phyloP scores from a whole-genome alignment of 139 green algal genomes.

The Chlorella sp. region DNA sequence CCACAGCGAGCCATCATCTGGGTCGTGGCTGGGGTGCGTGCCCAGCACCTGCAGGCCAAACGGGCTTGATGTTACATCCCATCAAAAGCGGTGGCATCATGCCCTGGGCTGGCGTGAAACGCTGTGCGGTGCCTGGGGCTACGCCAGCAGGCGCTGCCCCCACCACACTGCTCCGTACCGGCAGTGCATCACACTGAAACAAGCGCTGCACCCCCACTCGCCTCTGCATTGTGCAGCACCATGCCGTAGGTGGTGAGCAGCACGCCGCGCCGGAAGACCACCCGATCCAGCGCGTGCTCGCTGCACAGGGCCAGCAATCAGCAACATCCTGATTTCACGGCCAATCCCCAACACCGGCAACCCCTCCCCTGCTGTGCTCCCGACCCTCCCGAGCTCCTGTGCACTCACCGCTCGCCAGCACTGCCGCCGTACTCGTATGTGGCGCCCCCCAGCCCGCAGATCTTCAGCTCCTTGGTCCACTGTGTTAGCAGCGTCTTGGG shows the following conservation, averaged over 20 bases:
- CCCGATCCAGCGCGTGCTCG: constrained; percentile 36
- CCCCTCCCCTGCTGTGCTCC: too few species aligned
- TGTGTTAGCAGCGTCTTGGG: constrained; percentile 90
- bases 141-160: too few species aligned
- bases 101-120: too few species aligned
- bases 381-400: too few species aligned
- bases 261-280: constrained; percentile 62
- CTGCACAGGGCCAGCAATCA: constrained; percentile 29
- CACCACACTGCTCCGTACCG: too few species aligned
- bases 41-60: constrained; percentile 44
- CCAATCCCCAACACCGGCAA: too few species aligned
- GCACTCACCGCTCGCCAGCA: constrained; percentile 24
- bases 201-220: too few species aligned
- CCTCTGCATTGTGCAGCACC: constrained; percentile 81
- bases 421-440: constrained; percentile 49
- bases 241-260: constrained; percentile 94
- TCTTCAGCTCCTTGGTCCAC: constrained; percentile 88
- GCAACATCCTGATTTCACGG: too few species aligned
- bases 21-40: constrained; percentile 44
- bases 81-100: too few species aligned
- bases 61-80: too few species aligned
- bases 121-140: too few species aligned
- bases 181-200: too few species aligned
- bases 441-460: constrained; percentile 71
- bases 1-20: constrained; percentile 72